Base-by-base conservation (phyloP, 2,329 filamentous ascomycete genomes). In the Fusarium poae region DNA sequence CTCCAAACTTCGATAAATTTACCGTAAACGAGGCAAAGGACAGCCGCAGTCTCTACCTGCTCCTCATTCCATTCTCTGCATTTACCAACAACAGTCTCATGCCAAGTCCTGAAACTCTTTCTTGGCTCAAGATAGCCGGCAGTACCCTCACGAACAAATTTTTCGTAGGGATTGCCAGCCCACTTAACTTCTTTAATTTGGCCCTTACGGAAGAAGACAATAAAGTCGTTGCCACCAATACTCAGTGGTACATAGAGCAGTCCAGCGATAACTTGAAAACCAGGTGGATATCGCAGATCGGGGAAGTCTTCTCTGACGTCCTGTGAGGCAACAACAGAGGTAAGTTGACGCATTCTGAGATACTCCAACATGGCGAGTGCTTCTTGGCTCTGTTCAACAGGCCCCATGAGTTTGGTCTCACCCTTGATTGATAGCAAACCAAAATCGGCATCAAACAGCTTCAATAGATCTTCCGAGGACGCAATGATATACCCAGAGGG, bases 1-100 rank as follows among this genome's bases (percentile, higher is more conserved):
- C 93, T 85, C 94, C 94, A 97, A 2, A 97, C 93, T 74, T 97
- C 92, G 72, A 97, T 97, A 76, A 97, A 97, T 77, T 89, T 91
- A 76, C 92, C 92, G 67, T 97, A 97, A 2, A 97, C 92, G 11
- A 97, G 81, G 74, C 93, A 97, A 4, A 97, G 82, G 0, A 97
- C 92, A 1, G 93, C 92, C 1, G 94, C 93, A 0, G 93, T 97
- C 78, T 97, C 94, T 4, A 97, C 86, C 75, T 97, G 92, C 66
- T 97, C 92, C 74, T 96, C 93, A 0, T 89, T 90, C 94, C 94
- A 97, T 71, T 97, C 93, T 23, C 92, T 88, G 71, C 92, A 94
- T 78, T 92, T 94, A 7, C 92, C 93, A 13, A 94, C 78, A 0
- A 97, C 89, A 0, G 87, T 93, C 78, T 97, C 94, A 30, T 87